Conservation (phyloP, 345 rosid species). For the Eutrema japonicum region DNA sequence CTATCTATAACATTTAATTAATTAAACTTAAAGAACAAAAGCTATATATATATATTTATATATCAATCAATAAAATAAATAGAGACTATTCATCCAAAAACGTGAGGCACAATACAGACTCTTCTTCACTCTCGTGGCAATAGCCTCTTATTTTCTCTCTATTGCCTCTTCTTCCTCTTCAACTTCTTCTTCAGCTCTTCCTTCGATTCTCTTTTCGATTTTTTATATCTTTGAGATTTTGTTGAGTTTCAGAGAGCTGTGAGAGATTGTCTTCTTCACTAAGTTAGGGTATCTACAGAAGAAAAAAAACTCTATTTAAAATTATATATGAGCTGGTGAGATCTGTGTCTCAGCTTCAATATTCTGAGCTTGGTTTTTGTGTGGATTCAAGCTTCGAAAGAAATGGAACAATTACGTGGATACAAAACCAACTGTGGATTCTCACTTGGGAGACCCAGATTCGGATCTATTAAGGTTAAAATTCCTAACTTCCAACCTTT, state of each 20-base stretch:
- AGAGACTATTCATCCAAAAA: conserved; percentile 41
- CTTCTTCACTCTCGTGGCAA: conserved; percentile 38
- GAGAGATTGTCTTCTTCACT: conserved; percentile 23
- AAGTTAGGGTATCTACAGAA: conserved; percentile 19
- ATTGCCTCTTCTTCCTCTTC: conserved; percentile 30
- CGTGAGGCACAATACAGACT: conserved; percentile 48
- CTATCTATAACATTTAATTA: conserved; percentile 15
- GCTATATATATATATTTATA: not conserved
- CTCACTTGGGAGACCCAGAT: conserved; percentile 33
- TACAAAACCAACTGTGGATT: conserved; percentile 29
- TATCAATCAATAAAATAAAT: not conserved
- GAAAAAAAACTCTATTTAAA: conserved; percentile 16
- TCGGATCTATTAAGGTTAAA: conserved; percentile 31
- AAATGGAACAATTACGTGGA: conserved; percentile 25
- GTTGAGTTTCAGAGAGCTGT: conserved; percentile 21
- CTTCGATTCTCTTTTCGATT: conserved; percentile 9
- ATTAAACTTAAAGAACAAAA: conserved; percentile 15
- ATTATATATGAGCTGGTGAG: conserved; percentile 30
- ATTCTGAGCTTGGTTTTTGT: conserved; percentile 22
- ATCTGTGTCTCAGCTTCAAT: conserved; percentile 32
- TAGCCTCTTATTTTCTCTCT: conserved; percentile 30
- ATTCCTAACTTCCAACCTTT: conserved; percentile 27
- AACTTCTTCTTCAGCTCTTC: conserved; percentile 7
- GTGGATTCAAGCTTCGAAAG: conserved; percentile 19
- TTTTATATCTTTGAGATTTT: conserved; percentile 21